phyloP scores from a whole-genome alignment of 345 rosid genomes.

The Eutrema japonicum region DNA sequence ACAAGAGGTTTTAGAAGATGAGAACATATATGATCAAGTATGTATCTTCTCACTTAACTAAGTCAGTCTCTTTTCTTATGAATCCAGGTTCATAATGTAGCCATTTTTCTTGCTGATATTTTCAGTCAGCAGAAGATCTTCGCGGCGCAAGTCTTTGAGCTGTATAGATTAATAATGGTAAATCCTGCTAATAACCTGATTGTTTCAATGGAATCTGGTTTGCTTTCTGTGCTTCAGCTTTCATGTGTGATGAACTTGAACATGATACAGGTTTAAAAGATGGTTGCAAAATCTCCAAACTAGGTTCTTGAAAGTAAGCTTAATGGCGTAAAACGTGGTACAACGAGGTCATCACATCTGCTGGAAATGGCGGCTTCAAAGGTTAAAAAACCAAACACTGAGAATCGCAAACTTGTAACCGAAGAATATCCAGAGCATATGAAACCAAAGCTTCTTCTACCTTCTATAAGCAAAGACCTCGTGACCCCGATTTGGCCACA shows the following conservation, averaged over 20 bases:
- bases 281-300: constrained; percentile 66
- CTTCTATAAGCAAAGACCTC: constrained; percentile 48
- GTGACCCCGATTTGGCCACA: constrained; percentile 33
- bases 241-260: constrained; percentile 22
- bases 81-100: not conserved
- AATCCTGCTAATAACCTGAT: constrained; percentile 14
- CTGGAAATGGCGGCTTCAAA: constrained; percentile 36
- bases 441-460: constrained; percentile 52
- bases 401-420: constrained; percentile 28
- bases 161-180: constrained; percentile 84
- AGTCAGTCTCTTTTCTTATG: not conserved
- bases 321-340: constrained; percentile 35
- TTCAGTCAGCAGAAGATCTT: constrained; percentile 84
- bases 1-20: constrained; percentile 71
- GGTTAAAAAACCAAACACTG: constrained; percentile 34
- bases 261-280: constrained; percentile 64
- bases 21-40: constrained; percentile 76
- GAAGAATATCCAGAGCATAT: constrained; percentile 52
- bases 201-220: constrained; percentile 6
- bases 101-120: constrained; percentile 27
- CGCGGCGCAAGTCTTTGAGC: constrained; percentile 71
- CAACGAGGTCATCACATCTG: constrained; percentile 45
- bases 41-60: constrained; percentile 41
- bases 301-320: constrained; percentile 52
- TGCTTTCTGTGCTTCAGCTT: constrained; percentile 2